Evolutionary conservation across 2,329 filamentous ascomycete species (phyloP), one percentile per base, ranked within the genome.

Genomic region (Arthrinium phaeospermum): DNA sequence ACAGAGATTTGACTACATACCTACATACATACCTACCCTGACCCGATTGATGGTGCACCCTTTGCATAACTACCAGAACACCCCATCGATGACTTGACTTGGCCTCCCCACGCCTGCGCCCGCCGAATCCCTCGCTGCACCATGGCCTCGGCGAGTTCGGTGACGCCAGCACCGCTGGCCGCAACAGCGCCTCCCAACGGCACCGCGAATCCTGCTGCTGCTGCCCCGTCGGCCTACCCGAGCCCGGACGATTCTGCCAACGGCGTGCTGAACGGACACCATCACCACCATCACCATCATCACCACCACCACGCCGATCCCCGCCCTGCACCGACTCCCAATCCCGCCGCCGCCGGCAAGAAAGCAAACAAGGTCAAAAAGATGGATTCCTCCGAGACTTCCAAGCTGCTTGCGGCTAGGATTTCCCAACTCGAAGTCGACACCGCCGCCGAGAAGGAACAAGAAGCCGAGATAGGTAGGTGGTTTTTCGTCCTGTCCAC

Each of bases 371-470:
- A 97, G 85, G 90, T 88, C 77, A 97, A 97, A 85, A 97, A 97
- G 85, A 85, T 94, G 75, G 95, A 98, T 81, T 93, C 94, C 27
- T 94, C 91, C 78, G 96, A 98, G 83, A 95, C 95, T 67, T 94
- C 94, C 74, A 97, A 98, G 83, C 89, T 98, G 75, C 90, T 99
- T 70, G 93, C 95, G 75, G 94, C 95, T 74, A 94, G 97, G 80
- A 98, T 99, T 80, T 96, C 95, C 30, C 96, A 98, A 85, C 86
- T 99, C 73, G 96, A 99, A 83, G 93, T 94, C 75, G 95, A 98
- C 86, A 94, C 93, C 69, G 95, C 95, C 14, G 94, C 94, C 73
- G 95, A 98, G 81, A 98, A 97, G 83, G 96, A 97, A 77, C 94
- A 98, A 83, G 95, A 98, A 84, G 91, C 93, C 74, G 96, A 98